Percentiles rank a stretch among this genome's conserved stretches.
These are phyloP conservation scores for Zygosaccharomyces sapae DNA, from an alignment of 1,139 yeast species.

Conservation along the genomic window DNA sequence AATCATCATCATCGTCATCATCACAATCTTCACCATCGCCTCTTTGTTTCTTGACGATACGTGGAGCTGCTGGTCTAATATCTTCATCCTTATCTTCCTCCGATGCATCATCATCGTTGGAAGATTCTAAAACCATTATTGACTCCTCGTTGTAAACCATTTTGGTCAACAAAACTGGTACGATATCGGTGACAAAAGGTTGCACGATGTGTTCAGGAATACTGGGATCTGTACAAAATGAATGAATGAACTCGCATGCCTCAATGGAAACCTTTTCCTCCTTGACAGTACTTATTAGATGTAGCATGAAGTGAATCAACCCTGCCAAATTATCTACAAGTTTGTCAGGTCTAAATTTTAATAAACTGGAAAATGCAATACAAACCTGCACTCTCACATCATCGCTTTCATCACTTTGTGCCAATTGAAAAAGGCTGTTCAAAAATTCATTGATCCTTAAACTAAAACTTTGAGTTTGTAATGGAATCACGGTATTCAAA, in stretches of 20 bases:
- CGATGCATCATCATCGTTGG: slow-evolving; percentile 63
- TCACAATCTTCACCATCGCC: slow-evolving; percentile 41
- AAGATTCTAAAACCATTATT: slow-evolving; percentile 58
- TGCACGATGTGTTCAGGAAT: slow-evolving; percentile 47
- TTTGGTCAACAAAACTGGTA: slow-evolving; percentile 71
- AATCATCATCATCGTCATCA: slow-evolving; percentile 31
- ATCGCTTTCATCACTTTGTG: slow-evolving; percentile 50
- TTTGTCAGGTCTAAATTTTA: slow-evolving; percentile 79
- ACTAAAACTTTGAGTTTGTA: slow-evolving; percentile 61
- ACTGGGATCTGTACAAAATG: slow-evolving; percentile 62
- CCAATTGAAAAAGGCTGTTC: slow-evolving; percentile 58
- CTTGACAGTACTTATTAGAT: slow-evolving; percentile 54
- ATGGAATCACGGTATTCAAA: slow-evolving; percentile 68
- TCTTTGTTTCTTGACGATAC: slow-evolving; percentile 47
- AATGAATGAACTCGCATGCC: slow-evolving; percentile 86
- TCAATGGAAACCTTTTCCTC: slow-evolving; percentile 79
- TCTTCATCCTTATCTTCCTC: slow-evolving; percentile 82
- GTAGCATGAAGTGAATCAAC: slow-evolving; percentile 77
- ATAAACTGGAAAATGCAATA: slow-evolving; percentile 65
- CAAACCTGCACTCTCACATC: slow-evolving; percentile 73
- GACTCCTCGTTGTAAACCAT: slow-evolving; percentile 91
- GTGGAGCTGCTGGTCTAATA: slow-evolving; percentile 74
- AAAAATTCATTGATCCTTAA: slow-evolving; percentile 65
- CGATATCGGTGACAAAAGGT: slow-evolving; percentile 55
- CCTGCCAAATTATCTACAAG: slow-evolving; percentile 78